phyloP scores from a whole-genome alignment of 2,329 filamentous ascomycete genomes.

The Coniochaeta sp. region DNA sequence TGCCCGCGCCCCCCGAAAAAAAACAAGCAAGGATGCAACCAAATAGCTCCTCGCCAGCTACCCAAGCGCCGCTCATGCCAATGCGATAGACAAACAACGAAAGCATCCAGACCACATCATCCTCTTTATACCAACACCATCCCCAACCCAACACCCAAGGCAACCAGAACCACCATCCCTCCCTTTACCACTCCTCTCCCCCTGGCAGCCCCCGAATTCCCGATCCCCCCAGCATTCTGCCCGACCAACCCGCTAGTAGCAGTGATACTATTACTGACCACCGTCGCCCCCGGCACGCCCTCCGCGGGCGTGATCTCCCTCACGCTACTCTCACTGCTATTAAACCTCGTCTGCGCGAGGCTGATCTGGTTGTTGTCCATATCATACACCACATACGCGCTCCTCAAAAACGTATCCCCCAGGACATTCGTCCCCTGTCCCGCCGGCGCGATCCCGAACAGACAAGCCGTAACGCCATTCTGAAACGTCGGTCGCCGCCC shows the following conservation, averaged over 20 bases:
- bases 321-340: constrained; percentile 43
- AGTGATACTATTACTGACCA: constrained; percentile 38
- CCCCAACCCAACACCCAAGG: neutral
- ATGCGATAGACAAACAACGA: no score
- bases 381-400: constrained; percentile 71
- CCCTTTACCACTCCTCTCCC: neutral
- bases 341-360: constrained; percentile 60
- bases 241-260: constrained; percentile 36
- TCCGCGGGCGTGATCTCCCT: constrained; percentile 43
- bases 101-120: neutral
- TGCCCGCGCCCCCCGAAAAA: neutral
- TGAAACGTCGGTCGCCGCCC: constrained; percentile 43
- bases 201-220: neutral
- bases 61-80: neutral
- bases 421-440: constrained; percentile 51
- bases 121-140: neutral
- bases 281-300: constrained; percentile 47
- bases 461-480: constrained; percentile 50
- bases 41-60: neutral
- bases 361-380: constrained; percentile 65
- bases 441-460: constrained; percentile 61
- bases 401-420: constrained; percentile 69
- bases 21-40: neutral
- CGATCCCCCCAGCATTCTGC: neutral
- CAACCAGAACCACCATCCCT: neutral